Evolutionary conservation across 495 filamentous ascomycete species (phyloP), one percentile per base, ranked within the genome.

Genomic region (Hypoxylon rickii): DNA sequence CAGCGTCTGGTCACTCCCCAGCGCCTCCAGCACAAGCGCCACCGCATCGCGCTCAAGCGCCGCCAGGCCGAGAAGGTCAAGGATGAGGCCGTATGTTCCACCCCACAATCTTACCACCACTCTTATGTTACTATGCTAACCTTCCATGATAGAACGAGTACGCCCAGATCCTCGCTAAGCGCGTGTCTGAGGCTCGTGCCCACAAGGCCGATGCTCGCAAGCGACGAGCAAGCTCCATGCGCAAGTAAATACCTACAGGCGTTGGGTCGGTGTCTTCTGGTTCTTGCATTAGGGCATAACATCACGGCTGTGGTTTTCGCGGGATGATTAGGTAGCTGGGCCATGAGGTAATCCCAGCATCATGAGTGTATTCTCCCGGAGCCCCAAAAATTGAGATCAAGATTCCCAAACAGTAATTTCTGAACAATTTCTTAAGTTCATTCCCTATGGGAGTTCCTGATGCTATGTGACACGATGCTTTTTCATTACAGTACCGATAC

Each of bases 11-110:
- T 98, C 68, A 98, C 94, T 76, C 95, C 94, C 79, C 94, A 98
- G 80, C 95, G 94, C 75, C 91, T 98, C 66, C 94, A 98, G 83
- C 94, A 93, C 87, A 97, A 97, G 89, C 91, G 94, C 70, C 92
- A 97, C 81, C 83, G 89, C 67, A 82, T 93, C 66, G 93, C 94
- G 68, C 86, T 98, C 77, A 98, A 98, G 92, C 91, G 92, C 76
- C 92, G 95, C 73, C 87, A 88, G 72, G 77, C 91, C 66, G 95
- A 97, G 83, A 85, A 89, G 75, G 84, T 87, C 74, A 96, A 95
- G 83, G 95, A 98, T 78, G 94, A 94, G 82, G 95, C 94, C 20
- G 94, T 98, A 95, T 70, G 92, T 87, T 65, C 33, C 47, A 39
- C 33, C 17, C 36, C 24, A 13, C 2, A 12, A 46, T 31, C 34